These are phyloP conservation scores for Syncephalastrum contaminatum DNA, from an alignment of 371 early-diverging fungal genomes.

Conservation along the genomic window DNA sequence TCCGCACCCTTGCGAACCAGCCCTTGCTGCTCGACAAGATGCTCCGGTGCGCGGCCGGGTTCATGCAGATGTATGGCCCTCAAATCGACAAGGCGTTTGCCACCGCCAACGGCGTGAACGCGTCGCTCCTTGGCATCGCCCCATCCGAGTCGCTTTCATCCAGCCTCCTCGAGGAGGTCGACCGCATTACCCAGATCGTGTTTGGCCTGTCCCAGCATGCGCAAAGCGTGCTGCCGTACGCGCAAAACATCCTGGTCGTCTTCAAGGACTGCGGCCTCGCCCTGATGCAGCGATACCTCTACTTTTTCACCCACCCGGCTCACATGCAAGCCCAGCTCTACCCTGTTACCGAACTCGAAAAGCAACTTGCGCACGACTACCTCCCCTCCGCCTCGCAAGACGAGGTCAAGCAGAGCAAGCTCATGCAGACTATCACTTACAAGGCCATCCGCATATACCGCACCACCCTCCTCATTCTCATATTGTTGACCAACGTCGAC, in stretches of 20 bases:
- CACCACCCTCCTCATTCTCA: conserved; percentile 20
- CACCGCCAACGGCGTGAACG: conserved; percentile 27
- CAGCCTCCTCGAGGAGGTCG: conserved; percentile 37
- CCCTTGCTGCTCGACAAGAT: conserved; percentile 12
- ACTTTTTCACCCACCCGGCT: conserved; percentile 41
- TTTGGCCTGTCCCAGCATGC: conserved; percentile 27
- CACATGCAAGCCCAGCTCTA: conserved; percentile 46
- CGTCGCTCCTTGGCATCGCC: conserved; percentile 22
- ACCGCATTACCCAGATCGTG: conserved; percentile 35
- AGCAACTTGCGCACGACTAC: conserved; percentile 22
- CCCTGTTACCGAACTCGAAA: conserved; percentile 34
- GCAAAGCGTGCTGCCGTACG: conserved; percentile 18
- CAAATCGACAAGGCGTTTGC: conserved; percentile 37
- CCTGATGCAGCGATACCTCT: conserved; percentile 38
- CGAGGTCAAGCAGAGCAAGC: conserved; percentile 14
- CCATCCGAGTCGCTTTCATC: conserved; percentile 37
- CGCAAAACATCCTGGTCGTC: conserved; percentile 26
- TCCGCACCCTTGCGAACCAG: conserved; percentile 19
- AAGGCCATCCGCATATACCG: conserved; percentile 18
- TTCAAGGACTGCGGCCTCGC: conserved; percentile 35
- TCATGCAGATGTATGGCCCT: conserved; percentile 38
- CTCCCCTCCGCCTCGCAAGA: conserved; percentile 1
- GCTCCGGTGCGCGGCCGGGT: conserved; percentile 18
- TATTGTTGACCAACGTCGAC: conserved; percentile 23
- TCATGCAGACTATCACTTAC: conserved; percentile 15